Percentiles rank a stretch among this genome's conserved stretches.
phyloP scores from a whole-genome alignment of 345 rosid species.

The Populus alba region DNA sequence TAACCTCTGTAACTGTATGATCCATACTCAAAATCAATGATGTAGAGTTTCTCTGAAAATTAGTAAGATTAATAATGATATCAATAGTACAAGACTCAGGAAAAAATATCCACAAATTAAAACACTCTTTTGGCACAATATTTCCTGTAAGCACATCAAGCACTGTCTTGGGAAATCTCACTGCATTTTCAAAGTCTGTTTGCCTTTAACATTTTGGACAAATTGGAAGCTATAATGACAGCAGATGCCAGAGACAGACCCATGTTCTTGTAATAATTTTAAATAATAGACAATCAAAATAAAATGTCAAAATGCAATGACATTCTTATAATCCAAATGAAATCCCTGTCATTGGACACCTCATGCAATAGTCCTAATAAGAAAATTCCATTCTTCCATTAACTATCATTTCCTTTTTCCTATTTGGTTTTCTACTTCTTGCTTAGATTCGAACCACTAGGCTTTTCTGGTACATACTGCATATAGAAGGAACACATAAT shows the following conservation, averaged over 20 bases:
- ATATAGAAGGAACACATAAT: too few relatives aligned
- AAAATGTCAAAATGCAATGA: not conserved
- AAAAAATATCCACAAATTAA: not conserved
- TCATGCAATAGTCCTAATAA: not conserved
- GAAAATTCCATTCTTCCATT: not conserved
- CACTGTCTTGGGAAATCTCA: constrained; percentile 6
- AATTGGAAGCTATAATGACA: not conserved
- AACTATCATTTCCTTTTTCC: too few relatives aligned
- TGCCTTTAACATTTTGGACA: not conserved
- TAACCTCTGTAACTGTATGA: constrained; percentile 91
- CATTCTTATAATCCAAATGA: not conserved
- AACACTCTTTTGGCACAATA: not conserved
- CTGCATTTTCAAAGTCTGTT: not conserved
- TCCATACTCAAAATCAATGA: constrained; percentile 94
- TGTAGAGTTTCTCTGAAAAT: constrained; percentile 67
- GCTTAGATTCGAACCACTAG: too few relatives aligned
- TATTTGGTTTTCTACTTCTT: too few relatives aligned
- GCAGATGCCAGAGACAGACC: not conserved
- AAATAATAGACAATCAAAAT: not conserved
- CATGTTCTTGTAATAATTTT: not conserved
- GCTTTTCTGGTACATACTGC: too few relatives aligned
- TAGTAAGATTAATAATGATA: constrained; percentile 17
- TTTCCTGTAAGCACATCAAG: not conserved
- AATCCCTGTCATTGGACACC: not conserved
- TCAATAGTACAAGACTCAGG: constrained; percentile 9